Evolutionary conservation across 1,284 basidiomycete genomes (phyloP).

Genomic region (Pisolithus thermaeus): DNA sequence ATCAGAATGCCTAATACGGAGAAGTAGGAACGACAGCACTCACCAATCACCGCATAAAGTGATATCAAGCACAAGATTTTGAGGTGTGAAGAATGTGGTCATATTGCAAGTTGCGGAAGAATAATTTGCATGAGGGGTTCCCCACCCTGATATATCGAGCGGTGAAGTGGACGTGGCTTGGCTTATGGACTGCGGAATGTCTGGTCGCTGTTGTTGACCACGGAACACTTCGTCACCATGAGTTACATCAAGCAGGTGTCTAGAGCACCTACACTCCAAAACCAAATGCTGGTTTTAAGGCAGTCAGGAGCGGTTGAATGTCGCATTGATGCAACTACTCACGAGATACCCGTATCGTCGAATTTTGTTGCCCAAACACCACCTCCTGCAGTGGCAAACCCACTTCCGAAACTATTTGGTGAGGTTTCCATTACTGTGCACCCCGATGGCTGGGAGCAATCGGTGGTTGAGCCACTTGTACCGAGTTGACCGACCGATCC

Average conservation of each 20-base stretch:
- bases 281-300: conserved; percentile 56
- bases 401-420: conserved; percentile 51
- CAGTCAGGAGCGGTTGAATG: conserved; percentile 4
- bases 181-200: conserved; percentile 39
- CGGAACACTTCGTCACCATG: neutral
- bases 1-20: neutral
- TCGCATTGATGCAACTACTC: conserved; percentile 31
- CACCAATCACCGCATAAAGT: conserved; percentile 54
- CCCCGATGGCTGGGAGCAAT: conserved; percentile 51
- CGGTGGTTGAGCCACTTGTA: conserved; percentile 21
- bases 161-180: conserved; percentile 34
- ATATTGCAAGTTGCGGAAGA: conserved; percentile 40
- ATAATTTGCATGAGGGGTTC: conserved; percentile 50
- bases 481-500: conserved; percentile 31
- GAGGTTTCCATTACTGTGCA: conserved; percentile 59
- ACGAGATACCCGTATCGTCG: conserved; percentile 53
- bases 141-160: conserved; percentile 49
- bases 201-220: conserved; percentile 29
- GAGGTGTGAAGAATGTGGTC: conserved; percentile 43
- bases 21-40: conserved; percentile 8
- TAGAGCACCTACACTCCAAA: conserved; percentile 57
- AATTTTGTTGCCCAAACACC: conserved; percentile 72
- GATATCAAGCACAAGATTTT: conserved; percentile 52
- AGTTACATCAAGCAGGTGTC: conserved; percentile 2
- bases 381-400: conserved; percentile 61